Percentiles rank a stretch among this genome's conserved stretches.
Conservation (phyloP, 495 filamentous ascomycete species). For the Aspergillus bertholletiae region DNA sequence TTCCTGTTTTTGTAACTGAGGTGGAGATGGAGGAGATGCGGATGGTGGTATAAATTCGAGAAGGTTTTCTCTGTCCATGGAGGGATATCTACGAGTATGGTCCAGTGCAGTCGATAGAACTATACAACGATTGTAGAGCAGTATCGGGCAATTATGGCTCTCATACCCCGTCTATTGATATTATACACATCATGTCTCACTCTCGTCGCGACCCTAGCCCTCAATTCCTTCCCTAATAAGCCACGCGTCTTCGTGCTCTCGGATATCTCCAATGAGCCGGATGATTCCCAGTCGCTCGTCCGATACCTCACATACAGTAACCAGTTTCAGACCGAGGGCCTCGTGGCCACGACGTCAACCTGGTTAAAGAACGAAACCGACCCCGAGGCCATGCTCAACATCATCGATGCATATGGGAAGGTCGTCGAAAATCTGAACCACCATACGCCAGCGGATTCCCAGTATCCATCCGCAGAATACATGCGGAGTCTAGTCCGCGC, state of each 20-base stretch:
- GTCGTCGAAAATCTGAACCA: slow-evolving; percentile 39
- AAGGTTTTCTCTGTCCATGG: no score
- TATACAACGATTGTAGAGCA: no score
- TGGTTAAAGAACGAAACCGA: slow-evolving; percentile 33
- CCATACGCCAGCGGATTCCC: slow-evolving; percentile 31
- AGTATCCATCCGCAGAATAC: slow-evolving; percentile 30
- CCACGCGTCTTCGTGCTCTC: slow-evolving; percentile 42
- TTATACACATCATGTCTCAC: background rate
- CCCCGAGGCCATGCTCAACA: slow-evolving; percentile 36
- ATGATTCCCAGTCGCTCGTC: slow-evolving; percentile 40
- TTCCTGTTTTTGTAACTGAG: no score
- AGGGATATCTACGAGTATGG: no score
- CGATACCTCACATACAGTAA: slow-evolving; percentile 42
- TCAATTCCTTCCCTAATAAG: slow-evolving; percentile 13
- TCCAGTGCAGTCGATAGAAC: no score
- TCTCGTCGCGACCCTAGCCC: background rate
- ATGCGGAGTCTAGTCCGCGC: slow-evolving; percentile 25
- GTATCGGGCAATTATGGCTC: background rate
- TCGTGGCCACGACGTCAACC: slow-evolving; percentile 38
- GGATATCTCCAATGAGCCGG: slow-evolving; percentile 45
- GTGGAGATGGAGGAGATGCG: no score
- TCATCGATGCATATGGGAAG: slow-evolving; percentile 37
- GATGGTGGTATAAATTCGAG: no score
- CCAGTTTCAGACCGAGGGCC: slow-evolving; percentile 37
- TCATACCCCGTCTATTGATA: background rate